Evolutionary conservation across 83 land plant genomes (phyloP).

Genomic region (Picea abies): DNA sequence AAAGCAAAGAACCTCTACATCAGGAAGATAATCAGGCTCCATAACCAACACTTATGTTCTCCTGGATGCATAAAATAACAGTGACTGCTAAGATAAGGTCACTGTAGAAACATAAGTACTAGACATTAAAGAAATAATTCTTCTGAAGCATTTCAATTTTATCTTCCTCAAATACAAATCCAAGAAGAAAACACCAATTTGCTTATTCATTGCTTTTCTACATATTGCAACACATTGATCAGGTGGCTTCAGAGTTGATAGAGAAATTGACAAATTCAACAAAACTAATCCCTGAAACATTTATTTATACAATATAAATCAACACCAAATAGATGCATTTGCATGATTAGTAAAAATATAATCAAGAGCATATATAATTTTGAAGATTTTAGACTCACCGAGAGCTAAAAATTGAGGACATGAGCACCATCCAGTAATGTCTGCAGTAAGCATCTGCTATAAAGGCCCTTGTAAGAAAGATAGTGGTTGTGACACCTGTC

Average conservation of each 20-base stretch:
- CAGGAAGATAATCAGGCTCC: too few relatives aligned
- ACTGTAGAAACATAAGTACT: constrained; percentile 50
- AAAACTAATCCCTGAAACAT: constrained; percentile 29
- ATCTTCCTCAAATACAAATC: constrained; percentile 52
- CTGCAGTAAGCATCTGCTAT: constrained; percentile 78
- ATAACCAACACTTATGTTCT: constrained; percentile 57
- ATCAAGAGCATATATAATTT: not conserved
- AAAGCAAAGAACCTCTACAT: too few relatives aligned
- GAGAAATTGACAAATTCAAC: constrained; percentile 25
- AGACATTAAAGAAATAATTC: constrained; percentile 80
- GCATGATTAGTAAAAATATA: not conserved
- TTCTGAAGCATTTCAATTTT: constrained; percentile 48
- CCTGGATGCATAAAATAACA: constrained; percentile 68
- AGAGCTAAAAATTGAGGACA: constrained; percentile 56
- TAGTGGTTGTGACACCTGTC: constrained; percentile 58
- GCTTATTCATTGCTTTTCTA: constrained; percentile 2
- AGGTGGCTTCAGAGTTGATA: constrained; percentile 15
- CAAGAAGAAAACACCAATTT: constrained; percentile 23
- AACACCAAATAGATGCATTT: too few relatives aligned
- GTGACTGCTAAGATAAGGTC: constrained; percentile 64
- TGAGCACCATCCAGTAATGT: constrained; percentile 56
- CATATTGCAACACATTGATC: not conserved
- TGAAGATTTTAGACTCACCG: constrained; percentile 26
- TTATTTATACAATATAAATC: not conserved
- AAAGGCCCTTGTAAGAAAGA: constrained; percentile 77